Conservation (phyloP, 495 filamentous ascomycete genomes). For the Penicillium paxilli region DNA sequence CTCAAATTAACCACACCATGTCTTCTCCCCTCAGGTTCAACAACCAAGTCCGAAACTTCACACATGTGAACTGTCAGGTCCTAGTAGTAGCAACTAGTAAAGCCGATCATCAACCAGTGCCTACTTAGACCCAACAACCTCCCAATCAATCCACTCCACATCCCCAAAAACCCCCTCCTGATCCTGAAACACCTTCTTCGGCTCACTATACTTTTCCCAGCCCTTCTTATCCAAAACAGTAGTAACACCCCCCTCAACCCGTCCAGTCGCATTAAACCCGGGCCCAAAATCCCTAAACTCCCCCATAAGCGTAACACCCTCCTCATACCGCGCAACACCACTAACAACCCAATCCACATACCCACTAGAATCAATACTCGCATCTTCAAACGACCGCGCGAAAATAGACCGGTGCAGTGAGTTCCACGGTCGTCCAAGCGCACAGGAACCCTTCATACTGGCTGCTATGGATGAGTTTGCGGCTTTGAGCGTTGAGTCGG, state of each 20-base stretch:
- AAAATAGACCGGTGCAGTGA: conserved; percentile 53
- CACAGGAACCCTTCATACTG: conserved; percentile 48
- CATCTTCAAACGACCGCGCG: conserved; percentile 52
- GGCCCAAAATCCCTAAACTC: conserved; percentile 56
- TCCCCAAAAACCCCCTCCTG: conserved; percentile 48
- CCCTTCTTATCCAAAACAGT: conserved; percentile 38
- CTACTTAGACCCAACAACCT: conserved; percentile 12
- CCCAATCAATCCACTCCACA: conserved; percentile 55
- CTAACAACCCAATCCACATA: conserved; percentile 54
- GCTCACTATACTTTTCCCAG: conserved; percentile 45
- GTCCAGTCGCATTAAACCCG: conserved; percentile 52
- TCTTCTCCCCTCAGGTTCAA: too few relatives aligned
- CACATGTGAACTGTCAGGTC: too few relatives aligned
- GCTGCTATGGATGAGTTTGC: conserved; percentile 51
- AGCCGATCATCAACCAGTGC: too few relatives aligned
- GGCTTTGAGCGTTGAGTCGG: conserved; percentile 45
- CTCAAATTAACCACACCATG: too few relatives aligned
- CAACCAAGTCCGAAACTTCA: too few relatives aligned
- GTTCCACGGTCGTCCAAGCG: conserved; percentile 63
- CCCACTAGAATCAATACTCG: conserved; percentile 47
- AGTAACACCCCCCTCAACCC: conserved; percentile 40
- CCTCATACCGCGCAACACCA: conserved; percentile 36
- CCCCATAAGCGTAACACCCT: conserved; percentile 52
- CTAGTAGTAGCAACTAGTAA: too few relatives aligned
- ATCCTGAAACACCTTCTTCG: conserved; percentile 53